Conservation (phyloP, 768 basidiomycete genomes). For the Fibroporia radiculosa region DNA sequence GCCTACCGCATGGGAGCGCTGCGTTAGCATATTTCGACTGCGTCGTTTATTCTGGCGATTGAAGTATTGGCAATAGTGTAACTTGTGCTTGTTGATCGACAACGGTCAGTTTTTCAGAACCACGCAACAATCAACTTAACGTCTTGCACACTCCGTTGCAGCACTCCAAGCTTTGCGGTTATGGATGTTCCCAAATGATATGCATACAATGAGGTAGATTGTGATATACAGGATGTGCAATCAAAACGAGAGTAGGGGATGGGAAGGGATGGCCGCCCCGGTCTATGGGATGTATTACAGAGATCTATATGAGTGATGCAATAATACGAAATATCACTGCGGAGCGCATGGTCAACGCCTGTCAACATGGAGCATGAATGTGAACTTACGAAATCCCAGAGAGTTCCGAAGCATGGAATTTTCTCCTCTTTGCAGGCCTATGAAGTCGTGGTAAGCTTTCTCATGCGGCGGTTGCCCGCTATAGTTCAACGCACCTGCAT, state of each 20-base stretch:
- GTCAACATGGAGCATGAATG: background rate
- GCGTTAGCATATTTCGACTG: no score
- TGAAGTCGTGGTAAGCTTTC: background rate
- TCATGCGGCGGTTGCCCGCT: no score
- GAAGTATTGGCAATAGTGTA: no score
- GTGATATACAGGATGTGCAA: conserved; percentile 2
- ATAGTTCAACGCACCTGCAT: conserved; percentile 47
- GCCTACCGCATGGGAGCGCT: no score
- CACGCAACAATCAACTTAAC: no score
- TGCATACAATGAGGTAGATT: background rate
- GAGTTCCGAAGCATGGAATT: conserved; percentile 32
- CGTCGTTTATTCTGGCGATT: no score
- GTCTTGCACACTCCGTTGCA: no score
- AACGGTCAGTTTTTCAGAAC: no score
- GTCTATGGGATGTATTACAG: background rate
- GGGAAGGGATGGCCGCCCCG: background rate
- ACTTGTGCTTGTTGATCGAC: no score
- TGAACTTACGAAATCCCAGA: conserved; percentile 27
- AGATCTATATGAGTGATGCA: background rate
- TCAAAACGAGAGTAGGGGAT: background rate
- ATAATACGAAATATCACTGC: background rate
- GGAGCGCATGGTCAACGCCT: background rate
- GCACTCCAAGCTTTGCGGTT: no score
- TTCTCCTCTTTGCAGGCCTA: conserved; percentile 27
- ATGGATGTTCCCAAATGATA: background rate